Evolutionary conservation across 2,329 filamentous ascomycete species (phyloP), one percentile per base, ranked within the genome.

Genomic region (Harringtonia aguacate): DNA sequence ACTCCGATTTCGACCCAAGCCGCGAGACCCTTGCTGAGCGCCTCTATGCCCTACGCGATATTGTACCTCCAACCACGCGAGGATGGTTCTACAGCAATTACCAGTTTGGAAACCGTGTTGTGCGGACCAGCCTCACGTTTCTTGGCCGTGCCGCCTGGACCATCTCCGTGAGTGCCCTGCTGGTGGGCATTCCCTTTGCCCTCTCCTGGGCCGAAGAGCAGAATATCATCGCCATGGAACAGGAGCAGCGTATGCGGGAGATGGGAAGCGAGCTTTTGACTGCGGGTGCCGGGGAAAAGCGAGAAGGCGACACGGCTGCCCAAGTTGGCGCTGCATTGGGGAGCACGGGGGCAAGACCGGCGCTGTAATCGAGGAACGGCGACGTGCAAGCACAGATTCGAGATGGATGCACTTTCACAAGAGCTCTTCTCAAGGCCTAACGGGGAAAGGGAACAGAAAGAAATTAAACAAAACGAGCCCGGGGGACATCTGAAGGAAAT

Each of bases 211-310:
- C 84, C 51, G 92, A 98, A 73, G 92, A 98, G 72, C 88, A 95
- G 74, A 86, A 95, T 72, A 80, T 94, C 62, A 74, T 90, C 52
- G 90, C 95, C 72, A 94, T 95, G 87, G 92, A 98, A 79, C 81
- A 88, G 65, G 90, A 95, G 71, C 88, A 89, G 77, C 81, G 84
- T 65, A 92, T 95, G 86, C 84, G 92, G 64, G 86, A 95, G 76
- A 79, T 84, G 58, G 87, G 87, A 51, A 82, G 84, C 60, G 86
- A 95, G 61, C 61, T 79, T 31, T 57, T 79, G 48, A 76, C 73
- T 13, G 70, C 67, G 13, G 70, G 68, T 30, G 70, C 67, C 14
- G 70, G 40, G 41, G 57, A 57, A 43, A 54, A 46, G 8, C 42
- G 46, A 18, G 57, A 58, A 12, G 43, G 46, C 46, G 64, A 58